phyloP scores from a whole-genome alignment of 805 yeast genomes.

The Ogataea angusta region DNA sequence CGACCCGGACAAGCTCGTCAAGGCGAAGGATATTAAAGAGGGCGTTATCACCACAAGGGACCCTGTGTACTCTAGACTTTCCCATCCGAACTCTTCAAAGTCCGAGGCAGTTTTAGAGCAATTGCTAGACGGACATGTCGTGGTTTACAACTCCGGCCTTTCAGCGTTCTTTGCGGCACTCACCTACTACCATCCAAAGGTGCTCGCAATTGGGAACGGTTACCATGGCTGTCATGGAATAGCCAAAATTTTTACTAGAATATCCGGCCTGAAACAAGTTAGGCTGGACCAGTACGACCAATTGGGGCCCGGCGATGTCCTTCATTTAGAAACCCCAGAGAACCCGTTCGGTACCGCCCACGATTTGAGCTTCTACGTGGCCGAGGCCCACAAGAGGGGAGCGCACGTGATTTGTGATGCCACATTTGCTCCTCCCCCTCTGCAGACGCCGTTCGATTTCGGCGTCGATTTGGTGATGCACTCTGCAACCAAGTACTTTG shows the following conservation, averaged over 20 bases:
- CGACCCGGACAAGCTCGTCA: slow-evolving; percentile 53
- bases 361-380: slow-evolving; percentile 61
- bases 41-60: slow-evolving; percentile 23
- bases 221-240: slow-evolving; percentile 85
- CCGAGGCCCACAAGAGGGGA: slow-evolving; percentile 72
- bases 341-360: slow-evolving; percentile 74
- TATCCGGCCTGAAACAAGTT: slow-evolving; percentile 52
- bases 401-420: slow-evolving; percentile 75
- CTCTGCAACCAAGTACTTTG: slow-evolving; percentile 90
- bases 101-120: slow-evolving; percentile 63
- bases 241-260: slow-evolving; percentile 57
- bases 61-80: slow-evolving; percentile 65
- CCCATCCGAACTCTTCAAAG: slow-evolving; percentile 69
- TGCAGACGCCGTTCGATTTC: slow-evolving; percentile 73
- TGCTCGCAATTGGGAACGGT: slow-evolving; percentile 69
- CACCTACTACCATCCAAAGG: slow-evolving; percentile 67
- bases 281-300: slow-evolving; percentile 50
- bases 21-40: slow-evolving; percentile 36
- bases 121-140: slow-evolving; percentile 61
- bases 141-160: slow-evolving; percentile 74
- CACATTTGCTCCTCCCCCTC: slow-evolving; percentile 92
- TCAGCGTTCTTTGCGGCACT: slow-evolving; percentile 78
- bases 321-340: slow-evolving; percentile 85
- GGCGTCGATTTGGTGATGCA: slow-evolving; percentile 91
- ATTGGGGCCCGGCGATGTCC: slow-evolving; percentile 60